Evolutionary conservation across 2,329 filamentous ascomycete genomes (phyloP).

Genomic region (Ramularia endophylla): DNA sequence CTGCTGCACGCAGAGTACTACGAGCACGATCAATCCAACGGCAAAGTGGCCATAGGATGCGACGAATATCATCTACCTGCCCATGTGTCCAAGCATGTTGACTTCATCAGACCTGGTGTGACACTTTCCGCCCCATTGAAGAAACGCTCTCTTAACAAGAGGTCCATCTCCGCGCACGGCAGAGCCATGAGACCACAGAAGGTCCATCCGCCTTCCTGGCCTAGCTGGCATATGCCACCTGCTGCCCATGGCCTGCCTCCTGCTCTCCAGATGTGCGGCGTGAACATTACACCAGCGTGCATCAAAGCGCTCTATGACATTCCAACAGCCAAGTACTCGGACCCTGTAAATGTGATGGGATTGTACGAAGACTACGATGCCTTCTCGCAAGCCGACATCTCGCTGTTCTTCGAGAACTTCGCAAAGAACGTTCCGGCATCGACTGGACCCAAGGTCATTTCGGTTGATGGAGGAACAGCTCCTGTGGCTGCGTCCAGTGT

Average conservation of each 20-base stretch:
- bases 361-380: constrained; percentile 1
- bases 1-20: constrained; percentile 49
- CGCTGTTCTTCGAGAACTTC: background rate
- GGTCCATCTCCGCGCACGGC: constrained; percentile 8
- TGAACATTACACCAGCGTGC: constrained; percentile 1
- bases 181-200: constrained; percentile 16
- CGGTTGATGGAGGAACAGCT: constrained; percentile 32
- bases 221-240: constrained; percentile 4
- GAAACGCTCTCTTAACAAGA: too few species aligned
- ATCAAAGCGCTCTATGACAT: constrained; percentile 2
- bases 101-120: constrained; percentile 55
- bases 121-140: constrained; percentile 38
- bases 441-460: constrained; percentile 11
- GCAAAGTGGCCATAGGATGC: constrained; percentile 35
- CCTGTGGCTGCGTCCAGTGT: constrained; percentile 32
- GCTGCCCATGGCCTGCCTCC: too few species aligned
- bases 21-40: constrained; percentile 48
- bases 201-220: constrained; percentile 12
- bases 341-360: constrained; percentile 10
- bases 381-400: background rate
- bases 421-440: background rate
- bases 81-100: constrained; percentile 44
- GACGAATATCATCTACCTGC: constrained; percentile 45
- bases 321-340: constrained; percentile 6
- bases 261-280: too few species aligned